Percentiles rank a stretch among this genome's conserved stretches.
Conservation (phyloP, 2,329 filamentous ascomycete species). For the Penicillium sp. region DNA sequence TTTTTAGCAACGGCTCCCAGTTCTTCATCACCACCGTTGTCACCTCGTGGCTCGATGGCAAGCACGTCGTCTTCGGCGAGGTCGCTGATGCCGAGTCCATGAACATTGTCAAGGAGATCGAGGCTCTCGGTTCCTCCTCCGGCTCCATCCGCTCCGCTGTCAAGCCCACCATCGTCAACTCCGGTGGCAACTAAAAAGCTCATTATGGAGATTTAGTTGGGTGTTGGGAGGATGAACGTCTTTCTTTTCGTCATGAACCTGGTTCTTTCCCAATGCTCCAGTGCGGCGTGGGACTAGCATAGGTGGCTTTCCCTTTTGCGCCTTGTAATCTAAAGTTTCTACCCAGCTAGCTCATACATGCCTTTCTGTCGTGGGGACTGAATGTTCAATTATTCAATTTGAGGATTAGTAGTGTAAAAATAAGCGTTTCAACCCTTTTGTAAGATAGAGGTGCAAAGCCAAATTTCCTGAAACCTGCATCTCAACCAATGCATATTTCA, state of each 20-base stretch:
- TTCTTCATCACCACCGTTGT: constrained; percentile 72
- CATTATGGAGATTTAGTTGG: constrained; percentile 12
- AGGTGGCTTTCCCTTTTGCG: constrained; percentile 15
- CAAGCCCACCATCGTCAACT: constrained; percentile 56
- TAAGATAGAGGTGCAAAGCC: background rate
- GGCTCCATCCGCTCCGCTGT: constrained; percentile 54
- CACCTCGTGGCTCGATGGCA: constrained; percentile 66
- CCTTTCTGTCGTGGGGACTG: background rate
- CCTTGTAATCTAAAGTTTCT: constrained; percentile 32
- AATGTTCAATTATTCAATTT: background rate
- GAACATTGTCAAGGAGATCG: constrained; percentile 58
- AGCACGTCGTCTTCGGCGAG: constrained; percentile 69
- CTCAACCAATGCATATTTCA: background rate
- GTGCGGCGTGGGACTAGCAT: constrained; percentile 8
- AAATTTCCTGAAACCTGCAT: background rate
- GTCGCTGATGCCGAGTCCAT: constrained; percentile 58
- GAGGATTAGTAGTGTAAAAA: background rate
- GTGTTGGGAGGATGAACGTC: constrained; percentile 6
- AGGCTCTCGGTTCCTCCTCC: constrained; percentile 57
- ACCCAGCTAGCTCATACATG: constrained; percentile 18
- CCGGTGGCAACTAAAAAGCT: constrained; percentile 48
- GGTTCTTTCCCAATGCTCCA: background rate
- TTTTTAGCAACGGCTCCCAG: constrained; percentile 63
- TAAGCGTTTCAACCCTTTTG: too few species aligned
- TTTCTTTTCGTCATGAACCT: constrained; percentile 8